phyloP scores from a whole-genome alignment of 768 basidiomycete genomes.

The Imleria badia region DNA sequence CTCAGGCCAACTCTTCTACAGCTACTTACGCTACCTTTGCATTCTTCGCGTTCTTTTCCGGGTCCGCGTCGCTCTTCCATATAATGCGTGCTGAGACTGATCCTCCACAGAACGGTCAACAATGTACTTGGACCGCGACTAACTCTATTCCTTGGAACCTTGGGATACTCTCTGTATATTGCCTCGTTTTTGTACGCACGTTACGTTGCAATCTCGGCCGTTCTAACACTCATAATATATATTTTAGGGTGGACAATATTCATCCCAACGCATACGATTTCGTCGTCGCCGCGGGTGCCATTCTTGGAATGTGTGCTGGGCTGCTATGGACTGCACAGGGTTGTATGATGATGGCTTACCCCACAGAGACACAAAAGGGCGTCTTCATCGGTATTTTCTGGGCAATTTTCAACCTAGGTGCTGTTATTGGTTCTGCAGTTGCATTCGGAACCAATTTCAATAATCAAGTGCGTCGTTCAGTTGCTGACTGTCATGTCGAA shows the following conservation, averaged over 20 bases:
- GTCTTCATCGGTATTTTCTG: conserved; percentile 78
- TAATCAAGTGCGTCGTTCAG: conserved; percentile 45
- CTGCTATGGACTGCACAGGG: conserved; percentile 85
- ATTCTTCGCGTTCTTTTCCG: conserved; percentile 63
- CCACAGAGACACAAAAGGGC: conserved; percentile 78
- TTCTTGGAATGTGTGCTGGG: conserved; percentile 71
- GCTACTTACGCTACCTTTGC: conserved; percentile 69
- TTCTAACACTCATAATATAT: neutral
- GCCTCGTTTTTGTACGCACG: conserved; percentile 63
- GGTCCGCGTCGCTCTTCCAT: conserved; percentile 41
- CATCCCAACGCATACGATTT: conserved; percentile 61
- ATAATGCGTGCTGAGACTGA: neutral
- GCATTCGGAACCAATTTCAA: conserved; percentile 71
- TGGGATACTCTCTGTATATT: conserved; percentile 77
- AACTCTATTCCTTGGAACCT: conserved; percentile 71
- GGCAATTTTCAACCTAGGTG: conserved; percentile 81
- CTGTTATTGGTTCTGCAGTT: conserved; percentile 75
- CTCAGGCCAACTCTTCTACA: conserved; percentile 67
- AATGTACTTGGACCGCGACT: conserved; percentile 76
- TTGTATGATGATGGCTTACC: conserved; percentile 82
- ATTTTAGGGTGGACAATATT: conserved; percentile 62
- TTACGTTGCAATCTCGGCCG: neutral
- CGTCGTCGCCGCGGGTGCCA: conserved; percentile 67
- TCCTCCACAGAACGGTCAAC: conserved; percentile 59
- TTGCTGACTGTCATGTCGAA: neutral